Evolutionary conservation across 1,139 yeast species (phyloP), one percentile per base, ranked within the genome.

Genomic region (Geotrichum histeridarum): DNA sequence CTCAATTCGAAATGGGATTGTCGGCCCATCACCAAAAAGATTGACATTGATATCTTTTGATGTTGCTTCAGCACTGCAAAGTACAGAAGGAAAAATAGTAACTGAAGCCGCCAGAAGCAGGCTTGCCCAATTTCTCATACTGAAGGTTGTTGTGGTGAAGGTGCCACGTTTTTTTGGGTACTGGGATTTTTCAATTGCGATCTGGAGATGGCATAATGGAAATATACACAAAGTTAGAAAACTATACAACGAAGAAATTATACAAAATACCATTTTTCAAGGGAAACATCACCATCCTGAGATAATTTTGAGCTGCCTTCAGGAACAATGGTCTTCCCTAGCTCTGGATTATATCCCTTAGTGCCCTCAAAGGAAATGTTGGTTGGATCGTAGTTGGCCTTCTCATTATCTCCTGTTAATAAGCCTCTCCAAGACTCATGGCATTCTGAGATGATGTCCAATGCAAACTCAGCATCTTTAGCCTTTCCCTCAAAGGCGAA

Each of bases 401-500:
- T 5, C 22, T 43, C 42, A 27, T 18, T 36, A 14, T 43, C 36
- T 18, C 53, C 48, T 2, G 30, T 43, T 6, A 50, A 14, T 27
- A 50, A 9, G n/a, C 36, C 43, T 14, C 78, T 77, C 97, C 97
- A 91, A 53, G 93, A 86, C 65, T 79, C 80, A 64, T 83, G 78
- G 68, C 96, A 87, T 71, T 86, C 91, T 59, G 79, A 74, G 60
- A 91, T 77, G 53, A 89, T 77, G 60, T 80, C 81, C 63, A 84
- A 73, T 35, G 97, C 91, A 64, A 84, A 82, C 60, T 79, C 77
- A 65, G 80, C 79, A 75, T 80, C 79, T 70, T 83, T 78, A 74
- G 86, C 86, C 67, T 86, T 82, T 57, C 95, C 96, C 57, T 84
- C 76, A 77, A 85, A 87, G 17, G 94, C 95, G 69, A 91, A 91